Conservation (phyloP, 805 yeast species). For the Tetrapisispora iriomotensis region DNA sequence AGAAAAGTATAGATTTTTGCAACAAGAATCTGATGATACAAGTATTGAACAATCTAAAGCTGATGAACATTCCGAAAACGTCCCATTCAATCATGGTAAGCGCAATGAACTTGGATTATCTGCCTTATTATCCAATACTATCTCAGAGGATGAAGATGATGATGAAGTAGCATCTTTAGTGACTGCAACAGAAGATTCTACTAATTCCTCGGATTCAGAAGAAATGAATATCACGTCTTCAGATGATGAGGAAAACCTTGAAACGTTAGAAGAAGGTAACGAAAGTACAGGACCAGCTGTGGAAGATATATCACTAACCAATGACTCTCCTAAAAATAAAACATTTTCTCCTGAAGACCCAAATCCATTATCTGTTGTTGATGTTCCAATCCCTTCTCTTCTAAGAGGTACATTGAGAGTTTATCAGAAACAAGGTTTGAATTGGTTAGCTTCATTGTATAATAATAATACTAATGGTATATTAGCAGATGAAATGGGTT, state of each 20-base stretch:
- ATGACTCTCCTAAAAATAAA: too few species aligned
- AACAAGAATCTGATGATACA: constrained; percentile 4
- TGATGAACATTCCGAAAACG: constrained; percentile 6
- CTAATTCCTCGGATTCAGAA: constrained; percentile 9
- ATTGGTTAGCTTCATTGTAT: constrained; percentile 92
- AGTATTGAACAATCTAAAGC: not conserved
- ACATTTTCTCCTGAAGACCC: not conserved
- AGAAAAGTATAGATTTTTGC: constrained; percentile 32
- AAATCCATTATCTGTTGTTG: constrained; percentile 39
- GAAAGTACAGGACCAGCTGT: too few species aligned
- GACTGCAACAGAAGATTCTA: not conserved
- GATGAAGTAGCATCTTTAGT: constrained; percentile 22
- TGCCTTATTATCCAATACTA: constrained; percentile 7
- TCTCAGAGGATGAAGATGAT: constrained; percentile 14
- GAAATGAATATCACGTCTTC: constrained; percentile 7
- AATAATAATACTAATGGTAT: constrained; percentile 92
- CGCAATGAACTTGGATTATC: not conserved
- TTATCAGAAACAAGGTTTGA: constrained; percentile 91
- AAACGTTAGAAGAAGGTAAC: not conserved
- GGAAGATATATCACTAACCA: too few species aligned
- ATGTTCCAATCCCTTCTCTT: constrained; percentile 69
- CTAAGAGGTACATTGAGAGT: constrained; percentile 77
- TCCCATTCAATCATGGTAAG: not conserved
- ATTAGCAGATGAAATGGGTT: constrained; percentile 97
- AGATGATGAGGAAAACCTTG: not conserved